phyloP scores from a whole-genome alignment of 768 basidiomycete species.

The Phallus indusiatus region DNA sequence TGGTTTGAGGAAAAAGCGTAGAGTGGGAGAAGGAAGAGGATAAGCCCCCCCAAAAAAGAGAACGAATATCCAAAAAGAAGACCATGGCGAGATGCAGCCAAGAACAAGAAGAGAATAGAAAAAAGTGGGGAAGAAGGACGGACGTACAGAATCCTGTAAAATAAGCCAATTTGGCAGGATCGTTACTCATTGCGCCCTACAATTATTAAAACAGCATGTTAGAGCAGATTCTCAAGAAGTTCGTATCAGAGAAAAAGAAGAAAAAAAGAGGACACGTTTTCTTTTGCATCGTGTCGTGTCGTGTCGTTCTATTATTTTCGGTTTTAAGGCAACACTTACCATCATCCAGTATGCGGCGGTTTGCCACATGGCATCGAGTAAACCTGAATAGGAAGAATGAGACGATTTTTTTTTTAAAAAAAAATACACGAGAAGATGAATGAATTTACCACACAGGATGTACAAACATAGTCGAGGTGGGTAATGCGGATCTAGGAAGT shows the following conservation, averaged over 20 bases:
- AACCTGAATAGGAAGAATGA: constrained; percentile 56
- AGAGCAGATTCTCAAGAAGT: too few species aligned
- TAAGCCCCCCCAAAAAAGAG: too few species aligned
- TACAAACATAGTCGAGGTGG: constrained; percentile 41
- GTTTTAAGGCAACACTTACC: constrained; percentile 12
- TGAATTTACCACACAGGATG: constrained; percentile 10
- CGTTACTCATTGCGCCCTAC: constrained; percentile 70
- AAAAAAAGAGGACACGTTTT: too few species aligned
- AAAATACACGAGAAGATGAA: not conserved
- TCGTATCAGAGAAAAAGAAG: not conserved
- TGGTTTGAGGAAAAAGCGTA: not conserved
- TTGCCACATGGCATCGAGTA: constrained; percentile 82
- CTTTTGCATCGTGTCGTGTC: not conserved
- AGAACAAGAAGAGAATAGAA: not conserved
- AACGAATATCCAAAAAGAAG: too few species aligned
- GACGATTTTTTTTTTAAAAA: not conserved
- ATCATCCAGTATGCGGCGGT: constrained; percentile 75
- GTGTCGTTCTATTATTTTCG: not conserved
- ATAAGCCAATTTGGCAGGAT: constrained; percentile 69
- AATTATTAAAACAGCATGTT: too few species aligned
- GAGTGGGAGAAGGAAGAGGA: not conserved
- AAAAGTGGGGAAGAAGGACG: not conserved
- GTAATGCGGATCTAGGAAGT: constrained; percentile 49
- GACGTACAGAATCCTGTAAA: constrained; percentile 74
- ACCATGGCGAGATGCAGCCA: not conserved